These are phyloP conservation scores for Tremella fuciformis DNA, from an alignment of 768 basidiomycete species.

Conservation along the genomic window DNA sequence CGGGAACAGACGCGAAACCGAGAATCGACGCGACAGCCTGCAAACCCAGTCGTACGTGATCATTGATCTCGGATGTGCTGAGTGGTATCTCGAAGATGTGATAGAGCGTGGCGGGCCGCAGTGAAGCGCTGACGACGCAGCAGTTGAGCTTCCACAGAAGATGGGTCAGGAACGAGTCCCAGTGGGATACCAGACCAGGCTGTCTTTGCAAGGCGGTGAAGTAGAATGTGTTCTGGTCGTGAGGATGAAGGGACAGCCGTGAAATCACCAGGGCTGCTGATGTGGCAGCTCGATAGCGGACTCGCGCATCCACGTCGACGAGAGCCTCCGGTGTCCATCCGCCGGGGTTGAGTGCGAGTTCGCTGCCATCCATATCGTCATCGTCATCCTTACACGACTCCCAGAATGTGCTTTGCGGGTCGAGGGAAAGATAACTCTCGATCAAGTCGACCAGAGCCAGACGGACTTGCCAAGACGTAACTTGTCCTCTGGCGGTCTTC, in stretches of 20 bases:
- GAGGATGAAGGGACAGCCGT: conserved; percentile 67
- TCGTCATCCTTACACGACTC: conserved; percentile 5
- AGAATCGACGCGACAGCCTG: conserved; percentile 64
- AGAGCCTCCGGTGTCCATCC: conserved; percentile 52
- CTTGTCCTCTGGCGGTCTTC: conserved; percentile 54
- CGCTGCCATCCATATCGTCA: conserved; percentile 28
- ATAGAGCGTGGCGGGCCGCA: conserved; percentile 80
- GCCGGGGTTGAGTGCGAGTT: conserved; percentile 33
- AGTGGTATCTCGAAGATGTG: conserved; percentile 71
- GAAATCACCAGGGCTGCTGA: conserved; percentile 57
- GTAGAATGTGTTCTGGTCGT: conserved; percentile 64
- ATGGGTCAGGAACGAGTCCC: conserved; percentile 75
- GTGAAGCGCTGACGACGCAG: conserved; percentile 72
- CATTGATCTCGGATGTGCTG: conserved; percentile 48
- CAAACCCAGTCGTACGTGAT: conserved; percentile 55
- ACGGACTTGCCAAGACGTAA: conserved; percentile 67
- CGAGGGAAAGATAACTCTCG: conserved; percentile 62
- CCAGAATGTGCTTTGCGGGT: conserved; percentile 62
- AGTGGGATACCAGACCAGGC: conserved; percentile 51
- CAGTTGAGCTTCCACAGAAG: conserved; percentile 76
- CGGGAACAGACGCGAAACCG: conserved; percentile 62
- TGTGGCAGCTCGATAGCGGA: conserved; percentile 74
- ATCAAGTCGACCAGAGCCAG: conserved; percentile 62
- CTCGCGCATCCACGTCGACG: conserved; percentile 70
- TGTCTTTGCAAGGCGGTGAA: conserved; percentile 24